Base-by-base conservation (phyloP, 2,329 filamentous ascomycete species). In the Cladophialophora carrionii region DNA sequence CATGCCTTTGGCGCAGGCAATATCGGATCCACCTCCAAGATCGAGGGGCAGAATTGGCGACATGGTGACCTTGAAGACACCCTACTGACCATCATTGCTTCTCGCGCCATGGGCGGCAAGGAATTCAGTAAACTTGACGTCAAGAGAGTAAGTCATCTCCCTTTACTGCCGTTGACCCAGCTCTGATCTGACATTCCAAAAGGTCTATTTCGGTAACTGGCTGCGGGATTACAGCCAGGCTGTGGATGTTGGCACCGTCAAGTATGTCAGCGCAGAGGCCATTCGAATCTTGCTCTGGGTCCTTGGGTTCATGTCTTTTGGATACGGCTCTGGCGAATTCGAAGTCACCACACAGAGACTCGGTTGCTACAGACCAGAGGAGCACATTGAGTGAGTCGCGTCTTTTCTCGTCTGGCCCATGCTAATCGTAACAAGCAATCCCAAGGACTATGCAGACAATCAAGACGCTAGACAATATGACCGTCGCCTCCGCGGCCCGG, bases 171-270 rank as follows among this genome's bases (percentile, higher is more conserved):
- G 34, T 34, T 46, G 41, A 26, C 26, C 14, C 17, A 26, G 24
- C 17, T 62, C n/a, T 62, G 5, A 20, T 26, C 56, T 51, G 5
- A 32, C 55, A 10, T 32, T 17, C 17, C 24, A 26, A 4, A 87
- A 92, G 67, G 90, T 96, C 69, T 97, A 97, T 81, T 97, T 97
- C 80, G 93, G 93, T 70, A 97, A 96, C 81, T 96, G 93, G 93
- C 86, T 96, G 37, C 87, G 87, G 62, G 93, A 97, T 78, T 97
- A 97, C 79, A 95, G 90, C 60, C 93, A 97, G 78, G 93, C 92
- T 67, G 90, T 96, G 72, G 93, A 97, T 77, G 91, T 96, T 57
- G 93, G 92, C 67, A 96, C 92, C 3, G 87, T 96, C 79, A 96
- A 96, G 81, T 86, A 89, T 72, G 92, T 97, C 68, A 94, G 90